A percentile compares a stretch with the other conserved stretches of the same genome.
These are phyloP conservation scores for Schwanniomyces sp. DNA, from an alignment of 805 yeast species.

Conservation along the genomic window DNA sequence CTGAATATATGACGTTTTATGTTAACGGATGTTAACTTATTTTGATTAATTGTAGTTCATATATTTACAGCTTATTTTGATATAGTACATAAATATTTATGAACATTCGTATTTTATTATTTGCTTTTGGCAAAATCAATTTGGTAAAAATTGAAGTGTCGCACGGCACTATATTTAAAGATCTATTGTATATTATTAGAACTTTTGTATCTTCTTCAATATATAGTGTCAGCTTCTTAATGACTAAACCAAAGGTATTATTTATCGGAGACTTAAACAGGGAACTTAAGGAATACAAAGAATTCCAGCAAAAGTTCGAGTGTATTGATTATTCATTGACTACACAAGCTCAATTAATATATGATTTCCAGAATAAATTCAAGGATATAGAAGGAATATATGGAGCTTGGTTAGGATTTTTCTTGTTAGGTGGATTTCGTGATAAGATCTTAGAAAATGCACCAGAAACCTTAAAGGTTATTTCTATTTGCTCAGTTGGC, in stretches of 20 bases:
- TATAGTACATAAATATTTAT: neutral
- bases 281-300: slow-evolving; percentile 44
- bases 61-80: neutral
- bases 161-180: no score
- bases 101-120: no score
- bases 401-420: slow-evolving; percentile 60
- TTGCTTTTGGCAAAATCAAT: no score
- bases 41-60: neutral
- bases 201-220: no score
- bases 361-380: slow-evolving; percentile 40
- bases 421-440: slow-evolving; percentile 50
- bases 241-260: slow-evolving; percentile 37
- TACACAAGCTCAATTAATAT: slow-evolving; percentile 39
- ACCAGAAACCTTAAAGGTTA: slow-evolving; percentile 47
- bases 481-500: slow-evolving; percentile 60
- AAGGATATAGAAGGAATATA: slow-evolving; percentile 52
- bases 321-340: slow-evolving; percentile 40
- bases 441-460: slow-evolving; percentile 41
- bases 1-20: neutral
- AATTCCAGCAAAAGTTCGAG: slow-evolving; percentile 39
- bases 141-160: no score
- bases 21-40: neutral
- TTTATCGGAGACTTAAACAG: slow-evolving; percentile 52
- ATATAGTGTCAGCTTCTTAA: neutral
- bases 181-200: no score